Conservation (phyloP, 2,329 filamentous ascomycete species). For the Neofusicoccum cordaticola region DNA sequence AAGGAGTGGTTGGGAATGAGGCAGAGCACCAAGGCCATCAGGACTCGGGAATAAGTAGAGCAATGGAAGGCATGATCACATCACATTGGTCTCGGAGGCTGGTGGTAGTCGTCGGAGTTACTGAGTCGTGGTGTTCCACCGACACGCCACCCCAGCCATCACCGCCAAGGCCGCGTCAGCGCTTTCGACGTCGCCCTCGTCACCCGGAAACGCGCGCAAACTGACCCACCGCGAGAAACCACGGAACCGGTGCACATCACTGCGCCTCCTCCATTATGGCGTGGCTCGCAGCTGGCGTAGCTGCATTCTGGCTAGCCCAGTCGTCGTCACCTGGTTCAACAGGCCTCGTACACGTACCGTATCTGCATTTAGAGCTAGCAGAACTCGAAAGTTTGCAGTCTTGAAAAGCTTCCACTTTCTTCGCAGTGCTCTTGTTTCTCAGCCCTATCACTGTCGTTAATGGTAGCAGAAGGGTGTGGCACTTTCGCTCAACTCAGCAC, state of each 20-base stretch:
- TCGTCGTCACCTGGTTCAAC: not conserved
- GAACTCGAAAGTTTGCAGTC: not conserved
- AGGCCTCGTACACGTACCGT: not conserved
- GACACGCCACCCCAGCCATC: not conserved
- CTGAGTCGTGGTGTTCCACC: not conserved
- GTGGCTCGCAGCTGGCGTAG: not conserved
- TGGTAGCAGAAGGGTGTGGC: not conserved
- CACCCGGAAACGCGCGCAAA: not conserved
- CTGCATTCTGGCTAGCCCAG: not conserved
- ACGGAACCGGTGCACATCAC: not conserved
- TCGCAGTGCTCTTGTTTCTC: not conserved
- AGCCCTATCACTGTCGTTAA: not conserved
- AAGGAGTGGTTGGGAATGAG: not conserved
- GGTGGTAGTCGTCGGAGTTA: not conserved
- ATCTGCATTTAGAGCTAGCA: not conserved
- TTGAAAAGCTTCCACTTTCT: not conserved
- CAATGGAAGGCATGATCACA: not conserved
- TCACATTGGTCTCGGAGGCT: not conserved
- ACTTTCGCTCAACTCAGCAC: not conserved
- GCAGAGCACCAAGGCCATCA: not conserved
- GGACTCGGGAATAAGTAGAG: not conserved
- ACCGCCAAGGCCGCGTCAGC: slow-evolving; percentile 3
- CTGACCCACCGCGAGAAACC: not conserved
- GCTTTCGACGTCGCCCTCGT: not conserved
- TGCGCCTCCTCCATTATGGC: not conserved